phyloP scores from a whole-genome alignment of 2,329 filamentous ascomycete species.

The Penicillium psychrosexuale region DNA sequence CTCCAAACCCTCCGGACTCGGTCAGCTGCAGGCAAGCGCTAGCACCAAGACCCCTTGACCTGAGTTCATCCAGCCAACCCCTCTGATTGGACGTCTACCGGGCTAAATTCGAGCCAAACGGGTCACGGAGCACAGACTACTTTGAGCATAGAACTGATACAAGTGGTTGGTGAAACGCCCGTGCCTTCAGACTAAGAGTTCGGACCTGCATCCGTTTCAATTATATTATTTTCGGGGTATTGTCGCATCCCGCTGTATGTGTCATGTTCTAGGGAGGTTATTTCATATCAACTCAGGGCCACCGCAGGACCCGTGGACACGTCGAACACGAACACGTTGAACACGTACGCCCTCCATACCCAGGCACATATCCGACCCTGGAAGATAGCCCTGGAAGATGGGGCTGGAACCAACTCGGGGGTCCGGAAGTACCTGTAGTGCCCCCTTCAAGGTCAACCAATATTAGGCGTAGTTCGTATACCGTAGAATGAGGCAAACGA shows the following conservation, averaged over 20 bases:
- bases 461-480: neutral
- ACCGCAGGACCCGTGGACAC: neutral
- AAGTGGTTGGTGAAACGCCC: constrained; percentile 18
- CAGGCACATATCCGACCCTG: constrained; percentile 3
- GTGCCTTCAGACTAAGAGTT: constrained; percentile 4
- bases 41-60: neutral
- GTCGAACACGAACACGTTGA: neutral
- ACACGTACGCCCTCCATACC: constrained; percentile 4
- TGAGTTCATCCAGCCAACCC: neutral
- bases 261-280: neutral
- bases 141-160: constrained; percentile 8
- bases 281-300: constrained; percentile 1
- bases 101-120: constrained; percentile 14
- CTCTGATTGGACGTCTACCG: constrained; percentile 17
- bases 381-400: neutral
- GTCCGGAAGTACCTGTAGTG: neutral
- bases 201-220: constrained; percentile 16
- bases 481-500: neutral
- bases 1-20: neutral
- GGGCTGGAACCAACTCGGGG: neutral
- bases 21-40: neutral
- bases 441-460: neutral
- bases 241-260: constrained; percentile 1
- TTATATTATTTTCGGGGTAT: constrained; percentile 7
- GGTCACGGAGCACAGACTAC: constrained; percentile 16